Conservation (phyloP, 148 eudicot species). For the Camellia sinensis region DNA sequence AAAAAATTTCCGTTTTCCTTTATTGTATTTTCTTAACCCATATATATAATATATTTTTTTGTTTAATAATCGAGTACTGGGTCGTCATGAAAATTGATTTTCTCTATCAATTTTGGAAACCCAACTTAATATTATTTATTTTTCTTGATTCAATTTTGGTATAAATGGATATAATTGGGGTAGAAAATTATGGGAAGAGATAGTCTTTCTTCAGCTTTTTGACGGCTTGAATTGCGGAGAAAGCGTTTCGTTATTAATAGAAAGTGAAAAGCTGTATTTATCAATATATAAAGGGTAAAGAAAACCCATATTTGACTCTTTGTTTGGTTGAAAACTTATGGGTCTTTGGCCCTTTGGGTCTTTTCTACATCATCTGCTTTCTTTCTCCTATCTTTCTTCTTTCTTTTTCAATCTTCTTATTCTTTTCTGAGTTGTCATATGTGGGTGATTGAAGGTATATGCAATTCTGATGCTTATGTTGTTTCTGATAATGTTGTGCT, state of each 20-base stretch:
- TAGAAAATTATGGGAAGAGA: conserved; percentile 15
- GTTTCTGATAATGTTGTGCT: too few relatives aligned
- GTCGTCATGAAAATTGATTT: too few relatives aligned
- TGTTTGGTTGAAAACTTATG: conserved; percentile 26
- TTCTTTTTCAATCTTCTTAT: too few relatives aligned
- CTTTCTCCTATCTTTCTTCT: not conserved
- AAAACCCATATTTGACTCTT: not conserved
- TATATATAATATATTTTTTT: too few relatives aligned
- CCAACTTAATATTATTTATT: too few relatives aligned
- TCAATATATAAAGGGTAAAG: conserved; percentile 28
- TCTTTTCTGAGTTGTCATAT: not conserved
- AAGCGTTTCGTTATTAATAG: conserved; percentile 22
- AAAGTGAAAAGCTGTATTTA: conserved; percentile 22
- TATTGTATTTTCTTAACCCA: too few relatives aligned
- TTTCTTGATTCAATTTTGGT: too few relatives aligned
- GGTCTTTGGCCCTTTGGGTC: conserved; percentile 35
- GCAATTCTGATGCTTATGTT: not conserved
- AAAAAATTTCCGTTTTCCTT: too few relatives aligned
- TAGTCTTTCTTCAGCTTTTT: conserved; percentile 14
- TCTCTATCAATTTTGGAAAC: too few relatives aligned
- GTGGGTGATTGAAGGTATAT: not conserved
- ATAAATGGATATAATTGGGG: conserved; percentile 11
- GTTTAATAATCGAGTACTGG: too few relatives aligned
- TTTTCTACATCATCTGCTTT: conserved; percentile 9
- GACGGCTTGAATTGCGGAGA: conserved; percentile 36